Conservation (phyloP, 1,284 basidiomycete genomes). For the Leccinum angustisporum region DNA sequence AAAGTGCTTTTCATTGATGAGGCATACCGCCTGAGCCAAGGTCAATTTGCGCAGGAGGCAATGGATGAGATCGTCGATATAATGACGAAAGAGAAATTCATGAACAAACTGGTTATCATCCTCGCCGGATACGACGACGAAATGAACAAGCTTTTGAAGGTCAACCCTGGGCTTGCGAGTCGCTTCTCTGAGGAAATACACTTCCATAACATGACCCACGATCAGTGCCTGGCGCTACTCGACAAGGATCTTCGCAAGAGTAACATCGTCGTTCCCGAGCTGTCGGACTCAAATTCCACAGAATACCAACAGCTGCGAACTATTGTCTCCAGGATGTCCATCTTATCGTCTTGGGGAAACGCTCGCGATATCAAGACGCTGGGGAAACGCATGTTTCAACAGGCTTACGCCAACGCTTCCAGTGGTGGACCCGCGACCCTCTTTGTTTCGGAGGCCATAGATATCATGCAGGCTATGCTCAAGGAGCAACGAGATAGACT, state of each 20-base stretch:
- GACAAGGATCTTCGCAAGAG: conserved; percentile 45
- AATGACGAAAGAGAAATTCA: conserved; percentile 55
- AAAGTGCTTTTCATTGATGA: conserved; percentile 67
- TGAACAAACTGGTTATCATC: conserved; percentile 59
- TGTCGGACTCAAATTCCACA: conserved; percentile 35
- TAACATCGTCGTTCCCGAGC: conserved; percentile 37
- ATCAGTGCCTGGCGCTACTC: conserved; percentile 50
- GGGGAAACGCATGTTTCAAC: conserved; percentile 44
- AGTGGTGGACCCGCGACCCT: conserved; percentile 13
- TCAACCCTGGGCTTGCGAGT: conserved; percentile 62
- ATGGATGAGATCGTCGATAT: conserved; percentile 65
- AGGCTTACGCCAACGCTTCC: conserved; percentile 29
- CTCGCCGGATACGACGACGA: conserved; percentile 66
- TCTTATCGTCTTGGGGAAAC: conserved; percentile 58
- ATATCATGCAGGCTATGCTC: conserved; percentile 26
- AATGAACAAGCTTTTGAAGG: conserved; percentile 56
- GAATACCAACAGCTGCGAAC: conserved; percentile 37
- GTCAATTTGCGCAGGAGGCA: conserved; percentile 63
- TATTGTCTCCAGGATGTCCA: conserved; percentile 41
- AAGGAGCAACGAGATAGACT: conserved; percentile 28
- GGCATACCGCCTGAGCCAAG: conserved; percentile 58
- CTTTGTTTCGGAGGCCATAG: conserved; percentile 15
- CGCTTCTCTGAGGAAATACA: conserved; percentile 60
- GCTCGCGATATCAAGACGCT: conserved; percentile 59
- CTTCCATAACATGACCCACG: conserved; percentile 51